Conservation (phyloP, 371 early-diverging fungal genomes). For the Chytridium lagenaria region DNA sequence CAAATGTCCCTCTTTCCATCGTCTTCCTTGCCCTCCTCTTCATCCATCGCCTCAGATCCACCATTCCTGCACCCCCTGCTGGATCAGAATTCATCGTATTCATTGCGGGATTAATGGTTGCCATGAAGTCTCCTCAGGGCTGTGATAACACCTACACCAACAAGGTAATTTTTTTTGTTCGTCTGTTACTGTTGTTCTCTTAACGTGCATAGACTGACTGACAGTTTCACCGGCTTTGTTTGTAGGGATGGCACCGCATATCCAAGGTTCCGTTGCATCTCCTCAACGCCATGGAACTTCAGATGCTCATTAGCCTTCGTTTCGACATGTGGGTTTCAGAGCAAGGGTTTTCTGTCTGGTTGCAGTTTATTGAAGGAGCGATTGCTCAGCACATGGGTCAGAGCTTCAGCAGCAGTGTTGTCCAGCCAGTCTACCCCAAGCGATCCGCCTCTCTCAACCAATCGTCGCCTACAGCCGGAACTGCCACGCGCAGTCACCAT, state of each 20-base stretch:
- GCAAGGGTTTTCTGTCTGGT: slow-evolving; percentile 4
- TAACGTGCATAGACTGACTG: too few relatives aligned
- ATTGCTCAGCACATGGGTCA: slow-evolving; percentile 14
- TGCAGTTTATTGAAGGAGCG: not conserved
- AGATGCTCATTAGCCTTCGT: slow-evolving; percentile 18
- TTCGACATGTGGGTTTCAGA: slow-evolving; percentile 29
- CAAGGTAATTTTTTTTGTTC: slow-evolving; percentile 4
- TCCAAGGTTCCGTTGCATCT: slow-evolving; percentile 19
- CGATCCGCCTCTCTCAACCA: not conserved
- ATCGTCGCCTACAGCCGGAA: too few relatives aligned
- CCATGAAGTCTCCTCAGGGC: slow-evolving; percentile 40
- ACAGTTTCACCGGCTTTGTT: not conserved
- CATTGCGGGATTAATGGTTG: slow-evolving; percentile 30
- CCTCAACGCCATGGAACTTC: slow-evolving; percentile 26
- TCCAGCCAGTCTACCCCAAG: slow-evolving; percentile 5
- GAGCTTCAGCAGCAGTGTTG: not conserved
- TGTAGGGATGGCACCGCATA: slow-evolving; percentile 28
- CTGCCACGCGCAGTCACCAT: too few relatives aligned
- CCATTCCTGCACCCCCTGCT: not conserved
- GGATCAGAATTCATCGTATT: slow-evolving; percentile 19
- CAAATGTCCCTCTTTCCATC: slow-evolving; percentile 1
- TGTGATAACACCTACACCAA: slow-evolving; percentile 36
- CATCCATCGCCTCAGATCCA: slow-evolving; percentile 8
- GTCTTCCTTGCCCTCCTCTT: not conserved
- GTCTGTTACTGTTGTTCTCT: not conserved